Evolutionary conservation across 1,284 basidiomycete species (phyloP), one percentile per base, ranked within the genome.

Genomic region (Puccinia triticina): DNA sequence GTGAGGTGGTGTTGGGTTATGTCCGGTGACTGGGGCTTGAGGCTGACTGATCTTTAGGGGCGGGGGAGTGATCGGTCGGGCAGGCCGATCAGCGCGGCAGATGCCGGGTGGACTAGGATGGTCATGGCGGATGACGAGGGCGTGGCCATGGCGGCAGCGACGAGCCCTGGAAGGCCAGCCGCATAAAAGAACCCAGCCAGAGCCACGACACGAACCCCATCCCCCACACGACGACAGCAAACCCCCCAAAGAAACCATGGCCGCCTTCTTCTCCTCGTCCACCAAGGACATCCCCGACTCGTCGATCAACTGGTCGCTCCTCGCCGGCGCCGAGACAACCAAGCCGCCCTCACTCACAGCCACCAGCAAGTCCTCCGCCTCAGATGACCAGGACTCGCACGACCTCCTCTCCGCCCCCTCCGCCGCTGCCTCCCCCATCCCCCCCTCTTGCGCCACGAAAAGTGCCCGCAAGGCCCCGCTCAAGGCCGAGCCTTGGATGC

Each of bases 301-400:
- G 23, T 73, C 71, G 11, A 73, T 73, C 48, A 71, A 79, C 61
- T 79, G 77, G 77, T 79, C 77, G 1, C 53, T 79, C 32, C 55
- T 79, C 4, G 77, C 64, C 11, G 77, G 77, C n/a, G 77, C 77
- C 23, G 77, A 79, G 71, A 69, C 77, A 48, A 67, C 67, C 32
- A 40, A 61, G 40, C 46, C 46, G 29, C 37, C 59, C 1, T 40
- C 57, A 21, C 2, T 14, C 29, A 55, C 66, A 40, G n/a, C n/a
- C n/a, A n/a, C n/a, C n/a, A n/a, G n/a, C n/a, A 7, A 53, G 8
- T n/a, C 74, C 37, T 59, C 74, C 16, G 14, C 34, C 40, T 77
- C 75, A 66, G 26, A 29, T 26, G 55, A 77, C 11, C 37, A 32
- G 26, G 18, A 12, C 32, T 59, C 74, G 16, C 40, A 32, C n/a